A percentile compares a stretch with the other conserved stretches of the same genome.
phyloP scores from a whole-genome alignment of 208 protist species.

The Kentomonas sorsogonicus region DNA sequence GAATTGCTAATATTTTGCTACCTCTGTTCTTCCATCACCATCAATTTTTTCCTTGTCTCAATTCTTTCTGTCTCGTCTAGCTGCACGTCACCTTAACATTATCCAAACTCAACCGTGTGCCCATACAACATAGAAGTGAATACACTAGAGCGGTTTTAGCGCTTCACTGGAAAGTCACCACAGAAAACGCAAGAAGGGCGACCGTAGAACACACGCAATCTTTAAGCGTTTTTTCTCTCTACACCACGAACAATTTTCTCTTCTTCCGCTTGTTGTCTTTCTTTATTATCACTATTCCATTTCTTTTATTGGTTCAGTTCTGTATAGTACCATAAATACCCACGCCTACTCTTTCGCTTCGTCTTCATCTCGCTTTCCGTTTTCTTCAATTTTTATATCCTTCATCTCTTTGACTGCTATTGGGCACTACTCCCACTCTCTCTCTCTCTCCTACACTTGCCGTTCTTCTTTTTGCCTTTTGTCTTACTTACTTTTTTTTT shows the following conservation, averaged over 20 bases:
- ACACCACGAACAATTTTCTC: too few species aligned
- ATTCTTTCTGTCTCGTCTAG: too few species aligned
- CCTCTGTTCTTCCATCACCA: background rate
- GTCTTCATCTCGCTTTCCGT: background rate
- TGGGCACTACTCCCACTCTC: background rate
- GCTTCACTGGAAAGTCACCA: too few species aligned
- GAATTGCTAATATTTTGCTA: background rate
- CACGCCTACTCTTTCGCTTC: background rate
- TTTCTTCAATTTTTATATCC: background rate
- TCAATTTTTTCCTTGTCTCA: too few species aligned
- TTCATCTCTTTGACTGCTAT: background rate
- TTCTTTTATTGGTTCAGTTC: background rate
- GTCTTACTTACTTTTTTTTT: background rate
- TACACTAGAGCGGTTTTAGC: too few species aligned
- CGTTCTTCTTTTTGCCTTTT: background rate
- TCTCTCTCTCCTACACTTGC: background rate
- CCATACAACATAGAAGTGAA: too few species aligned
- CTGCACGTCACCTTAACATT: too few species aligned
- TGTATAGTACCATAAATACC: too few species aligned
- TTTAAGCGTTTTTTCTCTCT: too few species aligned
- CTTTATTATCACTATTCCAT: background rate
- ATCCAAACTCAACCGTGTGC: too few species aligned
- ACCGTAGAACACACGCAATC: too few species aligned
- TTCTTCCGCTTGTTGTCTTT: conserved; percentile 8
- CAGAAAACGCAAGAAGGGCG: too few species aligned